A percentile compares a stretch with the other conserved stretches of the same genome.
Evolutionary conservation across 805 yeast species (phyloP).

Genomic region (Yarrowia hollandica): DNA sequence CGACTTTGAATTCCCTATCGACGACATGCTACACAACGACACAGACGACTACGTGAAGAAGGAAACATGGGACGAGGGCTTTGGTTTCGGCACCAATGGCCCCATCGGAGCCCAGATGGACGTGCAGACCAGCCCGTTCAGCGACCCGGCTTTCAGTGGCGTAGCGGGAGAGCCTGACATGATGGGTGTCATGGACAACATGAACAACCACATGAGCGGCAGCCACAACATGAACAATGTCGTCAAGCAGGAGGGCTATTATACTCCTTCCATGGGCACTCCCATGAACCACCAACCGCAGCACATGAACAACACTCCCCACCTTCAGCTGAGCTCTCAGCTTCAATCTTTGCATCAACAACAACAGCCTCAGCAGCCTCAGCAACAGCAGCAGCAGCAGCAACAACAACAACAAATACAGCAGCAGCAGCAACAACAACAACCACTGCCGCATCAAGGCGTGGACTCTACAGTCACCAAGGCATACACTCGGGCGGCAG

Average conservation of each 20-base stretch:
- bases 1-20: constrained; percentile 20
- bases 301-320: background rate
- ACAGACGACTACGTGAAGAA: constrained; percentile 13
- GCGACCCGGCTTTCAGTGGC: constrained; percentile 7
- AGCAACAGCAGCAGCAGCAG: background rate
- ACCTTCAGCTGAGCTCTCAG: constrained; percentile 4
- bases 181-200: background rate
- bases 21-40: constrained; percentile 14
- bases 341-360: constrained; percentile 4
- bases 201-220: background rate
- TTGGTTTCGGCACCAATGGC: constrained; percentile 8
- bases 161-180: background rate
- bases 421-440: background rate
- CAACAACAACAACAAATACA: background rate
- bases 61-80: constrained; percentile 12
- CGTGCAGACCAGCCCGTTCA: constrained; percentile 15
- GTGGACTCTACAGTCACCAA: background rate
- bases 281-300: constrained; percentile 1
- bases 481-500: constrained; percentile 20
- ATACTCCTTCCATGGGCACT: constrained; percentile 4
- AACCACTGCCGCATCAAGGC: background rate
- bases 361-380: background rate
- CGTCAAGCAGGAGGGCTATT: constrained; percentile 2
- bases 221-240: background rate
- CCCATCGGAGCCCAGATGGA: constrained; percentile 1